Conservation (phyloP, 75 land plant species). For the Larix kaempferi region DNA sequence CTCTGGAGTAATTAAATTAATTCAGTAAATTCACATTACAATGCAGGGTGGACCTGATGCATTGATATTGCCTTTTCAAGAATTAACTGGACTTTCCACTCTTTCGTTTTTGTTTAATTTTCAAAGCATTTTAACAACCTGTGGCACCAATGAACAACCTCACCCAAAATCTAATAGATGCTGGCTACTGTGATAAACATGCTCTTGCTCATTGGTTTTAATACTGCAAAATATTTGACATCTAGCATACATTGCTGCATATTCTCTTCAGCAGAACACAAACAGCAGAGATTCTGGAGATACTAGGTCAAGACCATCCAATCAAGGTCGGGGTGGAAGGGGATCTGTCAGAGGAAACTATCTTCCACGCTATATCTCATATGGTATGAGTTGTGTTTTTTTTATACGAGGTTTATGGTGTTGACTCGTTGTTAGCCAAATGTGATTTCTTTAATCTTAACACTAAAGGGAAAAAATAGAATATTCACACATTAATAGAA, state of each 20-base stretch:
- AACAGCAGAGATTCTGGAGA: conserved; percentile 31
- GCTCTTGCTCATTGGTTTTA: background rate
- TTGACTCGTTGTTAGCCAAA: background rate
- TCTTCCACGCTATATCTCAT: conserved; percentile 31
- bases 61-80: too few species aligned
- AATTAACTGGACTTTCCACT: too few species aligned
- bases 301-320: conserved; percentile 23
- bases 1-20: too few species aligned
- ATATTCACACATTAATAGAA: background rate
- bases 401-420: background rate
- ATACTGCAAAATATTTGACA: conserved; percentile 5
- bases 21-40: too few species aligned
- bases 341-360: conserved; percentile 37
- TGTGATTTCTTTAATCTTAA: background rate
- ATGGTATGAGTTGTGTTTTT: conserved; percentile 23
- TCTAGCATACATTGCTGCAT: background rate
- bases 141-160: too few species aligned
- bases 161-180: background rate
- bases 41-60: too few species aligned
- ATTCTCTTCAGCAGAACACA: conserved; percentile 9
- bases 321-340: conserved; percentile 43
- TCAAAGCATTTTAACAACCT: too few species aligned
- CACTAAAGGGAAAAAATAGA: background rate
- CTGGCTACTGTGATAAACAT: background rate
- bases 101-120: too few species aligned